Percentiles rank a stretch among this genome's conserved stretches.
These are phyloP conservation scores for Trichoderma sp. DNA, from an alignment of 2,329 filamentous ascomycete species.

Conservation along the genomic window DNA sequence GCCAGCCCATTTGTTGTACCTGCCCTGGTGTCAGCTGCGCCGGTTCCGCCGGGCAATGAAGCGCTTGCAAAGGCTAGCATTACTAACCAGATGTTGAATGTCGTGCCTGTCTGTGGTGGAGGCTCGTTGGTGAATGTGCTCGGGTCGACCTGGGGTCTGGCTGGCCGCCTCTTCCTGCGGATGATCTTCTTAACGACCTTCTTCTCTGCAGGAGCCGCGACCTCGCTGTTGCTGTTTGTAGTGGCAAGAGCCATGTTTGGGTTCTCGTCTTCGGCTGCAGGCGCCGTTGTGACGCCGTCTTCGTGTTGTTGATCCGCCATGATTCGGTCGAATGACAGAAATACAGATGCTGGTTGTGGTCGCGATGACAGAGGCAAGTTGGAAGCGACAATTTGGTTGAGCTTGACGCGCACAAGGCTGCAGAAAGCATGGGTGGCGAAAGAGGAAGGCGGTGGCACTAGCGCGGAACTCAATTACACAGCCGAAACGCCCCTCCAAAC, in stretches of 20 bases:
- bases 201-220: conserved; percentile 55
- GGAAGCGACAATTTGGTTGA: not conserved
- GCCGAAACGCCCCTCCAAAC: conserved; percentile 16
- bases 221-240: conserved; percentile 47
- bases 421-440: conserved; percentile 18
- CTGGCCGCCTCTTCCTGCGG: conserved; percentile 85
- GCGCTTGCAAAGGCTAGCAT: not conserved
- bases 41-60: not conserved
- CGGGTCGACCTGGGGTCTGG: conserved; percentile 87
- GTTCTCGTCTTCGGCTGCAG: conserved; percentile 35
- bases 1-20: conserved; percentile 98
- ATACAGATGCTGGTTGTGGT: not conserved
- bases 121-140: conserved; percentile 80
- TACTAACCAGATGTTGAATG: conserved; percentile 70
- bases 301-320: conserved; percentile 40
- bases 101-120: conserved; percentile 88
- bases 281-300: conserved; percentile 36
- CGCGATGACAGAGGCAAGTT: not conserved
- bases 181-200: conserved; percentile 83
- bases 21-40: conserved; percentile 50
- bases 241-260: conserved; percentile 42
- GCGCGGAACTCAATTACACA: not conserved
- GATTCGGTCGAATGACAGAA: conserved; percentile 17
- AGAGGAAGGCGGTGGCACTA: conserved; percentile 39
- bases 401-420: conserved; percentile 35